A percentile compares a stretch with the other conserved stretches of the same genome.
Conservation (phyloP, 2,329 filamentous ascomycete genomes). For the Fusarium sp. region DNA sequence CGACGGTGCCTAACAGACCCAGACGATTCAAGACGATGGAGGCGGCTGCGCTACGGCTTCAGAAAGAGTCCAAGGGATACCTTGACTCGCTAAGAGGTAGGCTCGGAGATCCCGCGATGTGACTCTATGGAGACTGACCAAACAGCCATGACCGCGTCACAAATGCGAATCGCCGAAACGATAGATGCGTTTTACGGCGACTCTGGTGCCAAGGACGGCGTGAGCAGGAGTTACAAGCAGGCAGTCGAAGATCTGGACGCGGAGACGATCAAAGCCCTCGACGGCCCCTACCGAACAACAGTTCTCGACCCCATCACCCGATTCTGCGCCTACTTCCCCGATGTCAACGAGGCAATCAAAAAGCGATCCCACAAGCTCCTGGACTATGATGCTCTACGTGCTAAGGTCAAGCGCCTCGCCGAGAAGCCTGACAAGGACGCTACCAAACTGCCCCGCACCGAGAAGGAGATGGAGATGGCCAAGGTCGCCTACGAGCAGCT, state of each 20-base stretch:
- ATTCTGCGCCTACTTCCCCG: conserved; percentile 98
- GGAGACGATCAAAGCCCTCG: conserved; percentile 97
- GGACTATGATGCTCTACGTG: conserved; percentile 96
- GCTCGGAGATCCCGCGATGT: not conserved
- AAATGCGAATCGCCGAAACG: conserved; percentile 99
- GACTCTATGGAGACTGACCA: conserved; percentile 28
- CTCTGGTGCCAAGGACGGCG: conserved; percentile 92
- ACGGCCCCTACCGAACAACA: conserved; percentile 94
- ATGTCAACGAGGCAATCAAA: conserved; percentile 99
- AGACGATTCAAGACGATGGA: conserved; percentile 99
- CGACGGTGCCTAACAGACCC: conserved; percentile 44
- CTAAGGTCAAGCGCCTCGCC: conserved; percentile 95
- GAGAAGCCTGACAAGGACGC: conserved; percentile 99
- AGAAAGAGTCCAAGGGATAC: conserved; percentile 99
- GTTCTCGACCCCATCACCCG: conserved; percentile 95
- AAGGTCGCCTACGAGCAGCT: conserved; percentile 95
- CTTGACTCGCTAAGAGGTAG: conserved; percentile 92
- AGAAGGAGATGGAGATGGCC: conserved; percentile 97
- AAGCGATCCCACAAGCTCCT: conserved; percentile 98
- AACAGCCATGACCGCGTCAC: conserved; percentile 97
- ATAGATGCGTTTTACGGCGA: conserved; percentile 99
- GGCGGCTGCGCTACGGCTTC: conserved; percentile 89
- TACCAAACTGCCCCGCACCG: conserved; percentile 93
- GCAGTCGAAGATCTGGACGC: conserved; percentile 97
- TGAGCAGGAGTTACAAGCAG: conserved; percentile 97